Base-by-base conservation (phyloP, 345 rosid genomes). In the Clausena lansium region DNA sequence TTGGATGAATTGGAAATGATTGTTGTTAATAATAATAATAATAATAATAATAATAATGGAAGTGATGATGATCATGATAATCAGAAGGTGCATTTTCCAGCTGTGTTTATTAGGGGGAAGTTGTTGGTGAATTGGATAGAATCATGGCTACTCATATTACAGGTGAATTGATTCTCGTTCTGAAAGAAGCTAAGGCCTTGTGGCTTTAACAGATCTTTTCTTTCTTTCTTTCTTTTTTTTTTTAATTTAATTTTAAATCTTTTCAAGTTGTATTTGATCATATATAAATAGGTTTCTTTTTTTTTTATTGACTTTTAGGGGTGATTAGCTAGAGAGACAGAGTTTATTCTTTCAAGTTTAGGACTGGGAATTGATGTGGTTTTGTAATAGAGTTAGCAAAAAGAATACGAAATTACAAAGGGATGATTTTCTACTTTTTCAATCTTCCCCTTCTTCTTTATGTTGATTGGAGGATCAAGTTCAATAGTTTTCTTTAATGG, bases 91-190 rank as follows among this genome's bases (percentile, higher is more conserved):
- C 94, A 90, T 78, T 83, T 96, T 28, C 99, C 99, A 27, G 86
- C 87, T 73, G 92, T 94, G 81, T 94, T 92, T 61, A 90, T 96
- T 59, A 98, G 99, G 38, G 99, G 99, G 1, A 87, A 81, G 58
- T 74, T 94, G 84, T 92, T 78, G 99, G 99, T 8, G 98, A 98
- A 28, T 76, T 95, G 85, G 99, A 95, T 60, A 88, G 86, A 81
- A 78, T 95, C n/a, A 95, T 95, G 99, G 96, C 97, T 38, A 83
- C 96, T 35, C 99, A 95, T 88, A 95, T 95, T 15, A 84, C 88
- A 27, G 99, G 99, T 28, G 98, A 95, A 66, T 79, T 93, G 83
- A 78, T 91, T 50, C 98, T 97, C 54, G 76, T 86, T 39, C 81
- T 96, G 66, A 92, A 91, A 87, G 84, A 93, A 81, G 98, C 99